These are phyloP conservation scores for Eutrema heterophyllum DNA, from an alignment of 345 rosid genomes.

Conservation along the genomic window DNA sequence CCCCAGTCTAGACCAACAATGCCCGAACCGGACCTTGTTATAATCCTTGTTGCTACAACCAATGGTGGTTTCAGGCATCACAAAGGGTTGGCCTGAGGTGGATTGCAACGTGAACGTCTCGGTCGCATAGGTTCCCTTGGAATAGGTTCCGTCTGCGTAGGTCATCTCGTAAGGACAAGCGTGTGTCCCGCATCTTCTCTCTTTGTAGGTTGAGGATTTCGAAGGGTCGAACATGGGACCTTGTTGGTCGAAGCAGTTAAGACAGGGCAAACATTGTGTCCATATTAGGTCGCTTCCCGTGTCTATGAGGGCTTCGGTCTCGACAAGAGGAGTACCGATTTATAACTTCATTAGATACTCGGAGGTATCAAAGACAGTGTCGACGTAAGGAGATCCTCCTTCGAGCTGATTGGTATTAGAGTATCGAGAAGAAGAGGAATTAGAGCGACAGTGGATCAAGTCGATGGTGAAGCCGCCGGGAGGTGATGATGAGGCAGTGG, in stretches of 20 bases:
- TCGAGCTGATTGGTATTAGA: background rate
- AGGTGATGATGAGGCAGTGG: background rate
- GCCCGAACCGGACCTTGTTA: background rate
- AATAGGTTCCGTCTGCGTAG: background rate
- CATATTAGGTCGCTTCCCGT: slow-evolving; percentile 5
- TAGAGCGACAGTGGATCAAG: background rate
- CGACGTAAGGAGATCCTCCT: slow-evolving; percentile 7
- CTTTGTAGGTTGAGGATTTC: background rate
- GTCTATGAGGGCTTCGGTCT: background rate
- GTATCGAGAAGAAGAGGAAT: background rate
- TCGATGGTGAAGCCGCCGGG: background rate
- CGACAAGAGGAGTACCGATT: slow-evolving; percentile 13
- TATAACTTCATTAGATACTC: slow-evolving; percentile 4
- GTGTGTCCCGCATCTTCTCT: background rate
- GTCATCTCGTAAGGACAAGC: background rate
- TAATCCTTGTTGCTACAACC: background rate
- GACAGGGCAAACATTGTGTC: slow-evolving; percentile 22
- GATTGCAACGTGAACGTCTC: slow-evolving; percentile 8
- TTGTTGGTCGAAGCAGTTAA: background rate
- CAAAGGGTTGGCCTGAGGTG: background rate
- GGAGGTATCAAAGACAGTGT: background rate
- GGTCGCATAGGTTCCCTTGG: background rate
- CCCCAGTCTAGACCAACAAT: background rate
- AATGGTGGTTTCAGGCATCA: background rate
- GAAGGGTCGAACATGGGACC: slow-evolving; percentile 13